These are phyloP conservation scores for Raphanus raphanistrum DNA, from an alignment of 345 rosid species.

Conservation along the genomic window DNA sequence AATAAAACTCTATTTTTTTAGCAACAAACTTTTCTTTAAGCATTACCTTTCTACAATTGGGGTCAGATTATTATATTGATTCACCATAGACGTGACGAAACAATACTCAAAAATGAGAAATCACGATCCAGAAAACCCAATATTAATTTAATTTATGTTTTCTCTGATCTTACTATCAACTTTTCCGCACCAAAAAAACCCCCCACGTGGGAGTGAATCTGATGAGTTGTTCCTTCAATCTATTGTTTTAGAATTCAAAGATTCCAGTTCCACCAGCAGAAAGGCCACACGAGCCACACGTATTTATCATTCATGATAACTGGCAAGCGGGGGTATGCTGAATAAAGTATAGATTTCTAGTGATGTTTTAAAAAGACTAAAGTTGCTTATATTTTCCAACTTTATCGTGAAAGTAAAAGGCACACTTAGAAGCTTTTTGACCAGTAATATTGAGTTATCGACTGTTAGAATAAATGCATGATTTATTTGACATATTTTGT, in stretches of 20 bases:
- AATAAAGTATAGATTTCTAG: neutral
- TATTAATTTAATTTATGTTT: neutral
- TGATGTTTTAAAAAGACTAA: neutral
- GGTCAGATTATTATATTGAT: neutral
- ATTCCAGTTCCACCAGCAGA: slow-evolving; percentile 26
- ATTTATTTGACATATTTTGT: neutral
- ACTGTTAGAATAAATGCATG: neutral
- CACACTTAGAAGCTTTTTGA: neutral
- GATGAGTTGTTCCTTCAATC: neutral
- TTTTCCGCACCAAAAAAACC: neutral
- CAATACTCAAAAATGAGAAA: neutral
- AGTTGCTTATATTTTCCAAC: neutral
- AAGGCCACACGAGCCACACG: slow-evolving; percentile 6
- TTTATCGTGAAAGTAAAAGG: neutral
- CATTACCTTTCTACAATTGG: neutral
- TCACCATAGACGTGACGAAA: neutral
- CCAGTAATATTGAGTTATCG: neutral
- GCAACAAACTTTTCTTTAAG: too few species aligned
- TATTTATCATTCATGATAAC: slow-evolving; percentile 1
- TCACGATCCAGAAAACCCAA: neutral
- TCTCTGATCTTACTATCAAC: neutral
- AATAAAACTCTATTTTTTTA: too few species aligned
- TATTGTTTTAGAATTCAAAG: neutral
- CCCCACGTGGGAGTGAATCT: neutral
- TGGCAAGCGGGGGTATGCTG: neutral